Conservation (phyloP, 768 basidiomycete genomes). For the Leucosporidium scottii region DNA sequence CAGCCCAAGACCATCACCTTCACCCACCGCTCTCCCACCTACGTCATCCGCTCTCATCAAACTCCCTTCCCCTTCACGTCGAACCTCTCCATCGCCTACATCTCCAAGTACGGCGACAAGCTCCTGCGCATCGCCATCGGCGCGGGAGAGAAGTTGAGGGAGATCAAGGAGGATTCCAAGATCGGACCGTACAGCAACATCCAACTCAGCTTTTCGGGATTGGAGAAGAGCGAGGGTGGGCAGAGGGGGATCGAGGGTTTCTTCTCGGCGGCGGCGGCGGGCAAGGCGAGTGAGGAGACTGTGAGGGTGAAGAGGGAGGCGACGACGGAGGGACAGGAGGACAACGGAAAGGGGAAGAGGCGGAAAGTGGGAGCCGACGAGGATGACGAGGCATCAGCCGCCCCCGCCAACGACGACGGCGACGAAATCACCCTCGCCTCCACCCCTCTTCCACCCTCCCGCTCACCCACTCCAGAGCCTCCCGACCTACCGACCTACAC, state of each 20-base stretch:
- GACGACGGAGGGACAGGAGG: not conserved
- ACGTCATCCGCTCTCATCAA: slow-evolving; percentile 68
- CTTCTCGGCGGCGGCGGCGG: slow-evolving; percentile 48
- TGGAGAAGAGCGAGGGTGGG: slow-evolving; percentile 66
- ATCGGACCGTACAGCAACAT: slow-evolving; percentile 65
- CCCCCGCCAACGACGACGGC: slow-evolving; percentile 19
- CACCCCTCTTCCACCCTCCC: slow-evolving; percentile 37
- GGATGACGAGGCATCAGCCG: slow-evolving; percentile 13
- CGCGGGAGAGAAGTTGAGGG: slow-evolving; percentile 35
- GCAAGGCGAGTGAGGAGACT: slow-evolving; percentile 10
- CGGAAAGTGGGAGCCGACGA: not conserved
- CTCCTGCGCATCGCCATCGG: slow-evolving; percentile 85
- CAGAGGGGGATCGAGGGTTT: slow-evolving; percentile 86
- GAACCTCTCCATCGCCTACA: slow-evolving; percentile 65
- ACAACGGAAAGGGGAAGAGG: not conserved
- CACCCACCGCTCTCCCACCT: slow-evolving; percentile 63
- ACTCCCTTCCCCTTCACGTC: slow-evolving; percentile 75
- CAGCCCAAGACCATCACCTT: slow-evolving; percentile 93
- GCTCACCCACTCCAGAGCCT: slow-evolving; percentile 38
- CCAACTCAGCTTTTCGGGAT: slow-evolving; percentile 65
- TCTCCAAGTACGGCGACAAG: slow-evolving; percentile 66
- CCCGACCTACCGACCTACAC: slow-evolving; percentile 44
- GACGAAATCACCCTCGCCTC: not conserved
- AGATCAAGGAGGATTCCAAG: slow-evolving; percentile 28
- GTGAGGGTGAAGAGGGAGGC: not conserved